Evolutionary conservation across 495 filamentous ascomycete species (phyloP), one percentile per base, ranked within the genome.

Genomic region (Tuber umbilicatum): DNA sequence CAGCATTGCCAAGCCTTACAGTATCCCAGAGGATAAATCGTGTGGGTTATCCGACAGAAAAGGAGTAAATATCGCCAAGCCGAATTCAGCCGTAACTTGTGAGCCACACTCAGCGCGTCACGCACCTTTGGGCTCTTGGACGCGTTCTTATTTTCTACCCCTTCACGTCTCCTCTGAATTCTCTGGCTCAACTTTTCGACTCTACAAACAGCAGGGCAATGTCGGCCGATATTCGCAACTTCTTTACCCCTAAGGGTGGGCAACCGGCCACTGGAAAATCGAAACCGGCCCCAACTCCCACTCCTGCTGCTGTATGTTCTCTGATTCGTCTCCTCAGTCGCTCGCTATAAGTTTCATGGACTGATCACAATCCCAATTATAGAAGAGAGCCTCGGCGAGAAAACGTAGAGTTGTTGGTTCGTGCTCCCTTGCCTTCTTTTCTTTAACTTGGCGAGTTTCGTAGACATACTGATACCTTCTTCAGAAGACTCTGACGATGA

Each of bases 191-290:
- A 14, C 55, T 7, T 64, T 60, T 35, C 55, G 4, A 5, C n/a
- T 60, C 55, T 35, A 64, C 55, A 55, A 55, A 55, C 23, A 35
- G n/a, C n/a, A 64, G 27, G 27, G 14, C 55, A 50, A 94, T 93
- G 91, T 88, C 92, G 75, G 74, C 87, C 45, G 93, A 96, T 85
- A 96, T 96, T 75, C 86, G 93, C 71, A 90, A 84, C 78, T 97
- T 94, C 80, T 95, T 97, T 83, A 88, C 88, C 23, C 87, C 89
- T 43, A 90, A 89, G 78, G 87, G 86, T 27, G 85, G 85, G 73
- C 82, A 82, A 23, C 74, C 72, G 31, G 9, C 82, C 40, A 82
- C 84, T 40, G 76, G 37, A 86, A 89, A 75, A 37, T 67, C 47
- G 79, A 80, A 71, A 42, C 21, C 75, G 16, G 70, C 75, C 31